Base-by-base conservation (phyloP, 75 land plant genomes). In the Cunninghamia lanceolata region DNA sequence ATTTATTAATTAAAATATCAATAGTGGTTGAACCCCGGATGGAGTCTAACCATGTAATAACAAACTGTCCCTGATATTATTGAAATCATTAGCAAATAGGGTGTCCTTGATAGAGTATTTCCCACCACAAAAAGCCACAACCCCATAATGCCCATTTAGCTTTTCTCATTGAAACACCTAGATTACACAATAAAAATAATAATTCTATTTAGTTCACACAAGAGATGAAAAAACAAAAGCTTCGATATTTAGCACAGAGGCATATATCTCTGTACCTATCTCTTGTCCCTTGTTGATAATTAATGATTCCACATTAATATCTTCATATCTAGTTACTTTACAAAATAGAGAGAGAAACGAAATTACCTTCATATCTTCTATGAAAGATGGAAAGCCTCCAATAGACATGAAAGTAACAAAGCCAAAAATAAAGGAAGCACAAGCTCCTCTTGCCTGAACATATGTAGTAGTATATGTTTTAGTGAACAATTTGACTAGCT, bases 121-220 rank as follows among this genome's bases (percentile, higher is more conserved):
- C 95, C 92, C 82, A 98, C 88, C 35, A 98, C 96, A 87, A 96
- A 98, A 98, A 45, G 98, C 94, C 39, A 88, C 78, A 9, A 96
- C 99, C 14, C 99, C 98, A 82, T 98, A 98, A 82, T 98, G 99
- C 8, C 99, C 99, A 86, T 98, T 98, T 42, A 95, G 78, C 86
- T 98, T 93, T 87, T 98, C 99, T 53, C 98, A 91, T 83, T 92
- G 93, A 89, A 98, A 98, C 40, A 98, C 98, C 99, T 98, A 92
- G 40, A 88, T 42, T 35, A 35, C 66, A 71, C 13, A 74, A 21
- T 10, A 86, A 52, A 1, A 68, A n/a, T 13, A 70, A 9, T 38
- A 30, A 21, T 8, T 79, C 50, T 11, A 66, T 59, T 40, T 30
- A 39, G 3, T 81, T 17, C 28, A 32, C 82, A 21, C 38, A 15